Evolutionary conservation across 2,329 filamentous ascomycete species (phyloP).

Genomic region (Fusarium pseudoanthophilum): DNA sequence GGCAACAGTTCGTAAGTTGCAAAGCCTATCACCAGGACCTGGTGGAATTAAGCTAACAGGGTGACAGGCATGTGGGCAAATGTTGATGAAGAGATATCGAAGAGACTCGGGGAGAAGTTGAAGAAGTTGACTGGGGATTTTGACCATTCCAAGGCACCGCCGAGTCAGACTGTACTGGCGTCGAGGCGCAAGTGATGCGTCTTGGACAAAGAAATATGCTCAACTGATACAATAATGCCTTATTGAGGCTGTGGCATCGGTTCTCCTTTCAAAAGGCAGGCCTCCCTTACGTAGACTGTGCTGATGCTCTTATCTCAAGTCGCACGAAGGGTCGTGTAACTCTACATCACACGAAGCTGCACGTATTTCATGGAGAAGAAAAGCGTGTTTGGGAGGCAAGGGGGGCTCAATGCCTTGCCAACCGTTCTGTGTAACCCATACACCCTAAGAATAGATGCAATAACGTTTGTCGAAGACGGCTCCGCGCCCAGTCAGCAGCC

Average conservation of each 20-base stretch:
- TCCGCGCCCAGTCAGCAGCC: background rate
- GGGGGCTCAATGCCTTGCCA: background rate
- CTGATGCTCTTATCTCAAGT: background rate
- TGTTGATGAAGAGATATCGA: background rate
- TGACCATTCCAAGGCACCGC: background rate
- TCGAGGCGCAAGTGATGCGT: background rate
- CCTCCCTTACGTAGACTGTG: background rate
- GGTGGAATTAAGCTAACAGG: background rate
- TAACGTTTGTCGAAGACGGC: no score
- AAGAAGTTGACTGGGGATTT: background rate
- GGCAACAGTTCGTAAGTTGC: background rate
- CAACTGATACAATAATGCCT: no score
- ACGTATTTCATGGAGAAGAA: rapidly evolving
- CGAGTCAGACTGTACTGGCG: background rate
- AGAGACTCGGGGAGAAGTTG: background rate
- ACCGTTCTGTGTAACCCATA: background rate
- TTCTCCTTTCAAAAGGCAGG: rapidly evolving
- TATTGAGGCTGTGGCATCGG: background rate
- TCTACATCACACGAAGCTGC: rapidly evolving
- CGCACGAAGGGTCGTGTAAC: background rate
- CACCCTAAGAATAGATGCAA: background rate
- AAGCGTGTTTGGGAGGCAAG: rapidly evolving
- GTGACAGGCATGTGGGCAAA: background rate
- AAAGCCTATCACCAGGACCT: no score
- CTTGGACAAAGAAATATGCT: rapidly evolving